These are phyloP conservation scores for Penicillium canescens DNA, from an alignment of 495 filamentous ascomycete genomes.

Conservation along the genomic window DNA sequence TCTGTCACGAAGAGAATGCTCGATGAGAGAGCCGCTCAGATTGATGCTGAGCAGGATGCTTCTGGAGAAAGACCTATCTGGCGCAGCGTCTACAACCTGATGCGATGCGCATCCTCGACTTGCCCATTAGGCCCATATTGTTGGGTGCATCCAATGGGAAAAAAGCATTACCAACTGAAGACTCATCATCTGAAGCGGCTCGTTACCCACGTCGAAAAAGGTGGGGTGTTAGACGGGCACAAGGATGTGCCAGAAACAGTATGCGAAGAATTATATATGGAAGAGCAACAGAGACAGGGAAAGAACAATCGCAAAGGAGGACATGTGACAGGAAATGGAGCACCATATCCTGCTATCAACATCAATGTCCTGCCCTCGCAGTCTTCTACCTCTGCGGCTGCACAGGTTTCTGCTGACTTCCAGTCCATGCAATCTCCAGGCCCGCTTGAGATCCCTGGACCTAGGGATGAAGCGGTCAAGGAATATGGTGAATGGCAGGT, in stretches of 20 bases:
- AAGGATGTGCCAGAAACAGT: slow-evolving; percentile 25
- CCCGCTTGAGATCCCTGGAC: slow-evolving; percentile 7
- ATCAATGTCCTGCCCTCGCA: slow-evolving; percentile 22
- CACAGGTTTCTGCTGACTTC: slow-evolving; percentile 1
- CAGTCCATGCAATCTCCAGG: not conserved
- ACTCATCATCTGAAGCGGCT: slow-evolving; percentile 23
- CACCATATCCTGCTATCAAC: slow-evolving; percentile 16
- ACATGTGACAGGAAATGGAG: slow-evolving; percentile 1
- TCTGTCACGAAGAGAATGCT: slow-evolving; percentile 22
- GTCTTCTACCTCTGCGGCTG: not conserved
- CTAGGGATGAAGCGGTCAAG: slow-evolving; percentile 19
- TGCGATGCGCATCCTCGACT: slow-evolving; percentile 22
- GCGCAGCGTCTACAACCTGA: slow-evolving; percentile 5
- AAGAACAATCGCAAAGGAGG: slow-evolving; percentile 9
- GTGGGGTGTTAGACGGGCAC: slow-evolving; percentile 21
- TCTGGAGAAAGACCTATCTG: slow-evolving; percentile 1
- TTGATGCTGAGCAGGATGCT: slow-evolving; percentile 24
- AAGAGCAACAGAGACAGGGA: slow-evolving; percentile 27
- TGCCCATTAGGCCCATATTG: slow-evolving; percentile 23
- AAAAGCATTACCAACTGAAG: slow-evolving; percentile 30
- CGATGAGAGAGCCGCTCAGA: slow-evolving; percentile 18
- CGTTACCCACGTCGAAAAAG: slow-evolving; percentile 19
- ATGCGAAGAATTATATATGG: slow-evolving; percentile 23
- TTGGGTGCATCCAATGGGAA: slow-evolving; percentile 26
- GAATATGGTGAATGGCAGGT: slow-evolving; percentile 24